Evolutionary conservation across 371 early-diverging fungal genomes (phyloP).

Genomic region (Phascolomyces articulosus): DNA sequence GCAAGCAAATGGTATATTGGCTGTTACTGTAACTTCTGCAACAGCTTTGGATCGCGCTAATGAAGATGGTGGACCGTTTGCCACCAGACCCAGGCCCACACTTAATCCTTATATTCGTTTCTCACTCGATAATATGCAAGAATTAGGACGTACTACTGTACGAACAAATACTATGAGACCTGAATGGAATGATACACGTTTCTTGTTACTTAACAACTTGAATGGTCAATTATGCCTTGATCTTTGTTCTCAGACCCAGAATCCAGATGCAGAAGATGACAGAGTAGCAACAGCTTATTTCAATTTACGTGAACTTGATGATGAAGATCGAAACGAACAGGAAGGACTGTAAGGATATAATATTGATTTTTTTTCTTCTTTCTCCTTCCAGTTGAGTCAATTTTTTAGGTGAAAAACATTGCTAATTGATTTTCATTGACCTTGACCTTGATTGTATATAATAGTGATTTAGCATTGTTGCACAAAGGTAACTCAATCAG

Average conservation of each 20-base stretch:
- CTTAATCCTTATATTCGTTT: constrained; percentile 81
- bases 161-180: constrained; percentile 61
- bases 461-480: constrained; percentile 35
- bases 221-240: constrained; percentile 52
- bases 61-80: constrained; percentile 19
- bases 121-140: constrained; percentile 71
- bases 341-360: constrained; percentile 27
- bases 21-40: constrained; percentile 77
- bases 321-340: constrained; percentile 36
- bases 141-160: constrained; percentile 65
- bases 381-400: too few relatives aligned
- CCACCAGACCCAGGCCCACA: constrained; percentile 22
- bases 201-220: constrained; percentile 58
- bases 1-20: constrained; percentile 86
- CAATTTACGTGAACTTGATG: constrained; percentile 53
- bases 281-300: constrained; percentile 50
- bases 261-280: constrained; percentile 31
- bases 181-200: constrained; percentile 63
- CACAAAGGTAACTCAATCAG: constrained; percentile 58
- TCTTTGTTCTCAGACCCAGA: constrained; percentile 24
- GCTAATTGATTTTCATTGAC: not conserved
- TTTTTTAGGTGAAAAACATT: too few relatives aligned
- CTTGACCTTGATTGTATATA: not conserved
- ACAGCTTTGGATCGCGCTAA: constrained; percentile 67
- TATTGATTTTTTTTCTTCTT: too few relatives aligned